Percentiles rank a stretch among this genome's conserved stretches.
These are phyloP conservation scores for Pseudopithomyces chartarum DNA, from an alignment of 2,329 filamentous ascomycete genomes.

Conservation along the genomic window DNA sequence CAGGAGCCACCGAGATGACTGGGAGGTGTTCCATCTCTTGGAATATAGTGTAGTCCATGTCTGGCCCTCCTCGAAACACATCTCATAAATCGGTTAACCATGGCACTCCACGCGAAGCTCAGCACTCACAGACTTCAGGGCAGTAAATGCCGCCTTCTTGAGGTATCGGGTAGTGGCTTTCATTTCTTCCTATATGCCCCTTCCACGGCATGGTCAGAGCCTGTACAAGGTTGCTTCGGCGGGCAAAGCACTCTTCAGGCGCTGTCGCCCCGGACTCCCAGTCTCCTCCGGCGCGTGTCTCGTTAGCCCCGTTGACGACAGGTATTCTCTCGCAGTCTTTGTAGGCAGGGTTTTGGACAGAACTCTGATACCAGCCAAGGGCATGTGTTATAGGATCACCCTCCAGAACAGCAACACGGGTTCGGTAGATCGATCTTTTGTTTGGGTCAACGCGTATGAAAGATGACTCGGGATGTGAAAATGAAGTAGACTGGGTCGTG, in stretches of 20 bases:
- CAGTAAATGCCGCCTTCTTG: constrained; percentile 73
- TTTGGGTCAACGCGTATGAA: constrained; percentile 51
- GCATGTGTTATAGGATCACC: constrained; percentile 58
- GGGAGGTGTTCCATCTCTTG: constrained; percentile 62
- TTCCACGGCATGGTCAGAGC: constrained; percentile 66
- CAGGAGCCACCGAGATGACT: constrained; percentile 75
- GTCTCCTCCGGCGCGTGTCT: constrained; percentile 77
- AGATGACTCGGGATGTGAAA: constrained; percentile 56
- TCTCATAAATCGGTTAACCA: constrained; percentile 49
- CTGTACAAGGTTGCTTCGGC: constrained; percentile 74
- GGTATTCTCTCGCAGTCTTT: constrained; percentile 55
- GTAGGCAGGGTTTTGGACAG: constrained; percentile 33
- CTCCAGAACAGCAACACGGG: constrained; percentile 52
- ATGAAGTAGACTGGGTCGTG: constrained; percentile 64
- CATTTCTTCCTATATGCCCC: constrained; percentile 34
- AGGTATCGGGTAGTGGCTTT: constrained; percentile 72
- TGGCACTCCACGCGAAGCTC: not conserved
- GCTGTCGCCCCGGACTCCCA: constrained; percentile 72
- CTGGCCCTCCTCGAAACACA: constrained; percentile 70
- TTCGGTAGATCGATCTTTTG: constrained; percentile 49
- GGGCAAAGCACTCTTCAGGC: constrained; percentile 74
- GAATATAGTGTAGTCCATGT: constrained; percentile 47
- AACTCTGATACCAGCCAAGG: constrained; percentile 60
- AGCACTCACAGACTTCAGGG: constrained; percentile 63
- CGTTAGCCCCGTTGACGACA: constrained; percentile 76